Evolutionary conservation across 2,329 filamentous ascomycete species (phyloP).

Genomic region (Cladophialophora bantiana): DNA sequence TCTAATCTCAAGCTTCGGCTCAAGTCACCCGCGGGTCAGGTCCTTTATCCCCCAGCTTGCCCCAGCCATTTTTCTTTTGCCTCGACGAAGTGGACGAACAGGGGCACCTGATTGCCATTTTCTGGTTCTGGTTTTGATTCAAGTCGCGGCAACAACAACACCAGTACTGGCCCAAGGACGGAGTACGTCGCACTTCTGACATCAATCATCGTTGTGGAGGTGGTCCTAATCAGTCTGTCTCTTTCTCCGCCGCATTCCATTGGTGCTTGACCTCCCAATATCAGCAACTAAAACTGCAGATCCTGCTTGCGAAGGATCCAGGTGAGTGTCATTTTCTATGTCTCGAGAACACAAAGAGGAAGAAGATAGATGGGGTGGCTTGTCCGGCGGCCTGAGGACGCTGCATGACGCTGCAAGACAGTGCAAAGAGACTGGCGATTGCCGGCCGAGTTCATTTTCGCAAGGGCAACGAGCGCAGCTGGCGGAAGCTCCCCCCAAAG

Average conservation of each 20-base stretch:
- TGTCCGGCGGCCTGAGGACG: neutral
- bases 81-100: neutral
- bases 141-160: neutral
- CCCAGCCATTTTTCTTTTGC: slow-evolving; percentile 6
- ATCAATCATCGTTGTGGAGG: neutral
- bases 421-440: neutral
- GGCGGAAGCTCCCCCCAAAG: neutral
- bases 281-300: neutral
- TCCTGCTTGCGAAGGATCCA: neutral
- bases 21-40: neutral
- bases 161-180: neutral
- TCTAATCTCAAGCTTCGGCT: slow-evolving; percentile 3
- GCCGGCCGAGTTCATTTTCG: slow-evolving; percentile 7
- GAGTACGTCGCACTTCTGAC: neutral
- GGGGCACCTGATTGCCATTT: neutral
- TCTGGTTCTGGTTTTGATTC: neutral
- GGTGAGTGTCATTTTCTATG: neutral
- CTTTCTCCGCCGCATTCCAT: slow-evolving; percentile 3
- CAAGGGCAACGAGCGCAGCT: neutral
- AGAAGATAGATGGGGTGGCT: neutral
- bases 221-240: slow-evolving; percentile 2
- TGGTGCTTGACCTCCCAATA: neutral
- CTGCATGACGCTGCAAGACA: too few relatives aligned
- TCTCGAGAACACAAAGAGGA: neutral
- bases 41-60: neutral